Evolutionary conservation across 106 monocot genomes (phyloP).

Genomic region (Dioscorea zingiberensis): DNA sequence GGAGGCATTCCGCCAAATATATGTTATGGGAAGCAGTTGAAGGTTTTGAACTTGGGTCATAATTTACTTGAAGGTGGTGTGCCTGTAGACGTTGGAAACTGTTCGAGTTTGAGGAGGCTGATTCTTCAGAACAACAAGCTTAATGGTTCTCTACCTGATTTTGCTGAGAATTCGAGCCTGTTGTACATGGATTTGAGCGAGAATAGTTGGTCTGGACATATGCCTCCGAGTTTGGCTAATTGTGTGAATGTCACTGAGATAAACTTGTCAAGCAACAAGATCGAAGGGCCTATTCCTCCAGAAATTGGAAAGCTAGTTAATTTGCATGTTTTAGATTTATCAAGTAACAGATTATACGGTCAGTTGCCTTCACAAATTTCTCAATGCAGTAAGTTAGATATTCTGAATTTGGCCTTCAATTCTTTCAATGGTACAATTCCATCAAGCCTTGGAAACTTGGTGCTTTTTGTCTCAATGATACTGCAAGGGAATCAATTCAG

Average conservation of each 20-base stretch:
- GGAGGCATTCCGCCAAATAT: conserved; percentile 65
- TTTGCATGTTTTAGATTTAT: conserved; percentile 45
- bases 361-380: conserved; percentile 57
- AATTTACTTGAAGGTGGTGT: conserved; percentile 63
- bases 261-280: conserved; percentile 56
- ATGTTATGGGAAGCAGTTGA: conserved; percentile 39
- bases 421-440: conserved; percentile 64
- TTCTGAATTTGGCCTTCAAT: conserved; percentile 62
- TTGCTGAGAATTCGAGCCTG: conserved; percentile 28
- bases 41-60: conserved; percentile 35
- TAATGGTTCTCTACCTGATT: conserved; percentile 42
- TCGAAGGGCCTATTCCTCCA: conserved; percentile 46
- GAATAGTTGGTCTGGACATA: conserved; percentile 47
- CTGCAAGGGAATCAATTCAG: conserved; percentile 57
- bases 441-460: conserved; percentile 25
- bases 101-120: conserved; percentile 47
- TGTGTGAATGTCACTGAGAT: conserved; percentile 53
- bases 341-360: conserved; percentile 52
- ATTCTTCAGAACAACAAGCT: conserved; percentile 61
- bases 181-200: conserved; percentile 41
- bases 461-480: conserved; percentile 27
- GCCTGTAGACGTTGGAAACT: conserved; percentile 47
- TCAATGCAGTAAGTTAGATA: conserved; percentile 27
- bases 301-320: conserved; percentile 47
- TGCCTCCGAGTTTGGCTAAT: conserved; percentile 54